Evolutionary conservation across 2,329 filamentous ascomycete genomes (phyloP).

Genomic region (Emmonsia crescens): DNA sequence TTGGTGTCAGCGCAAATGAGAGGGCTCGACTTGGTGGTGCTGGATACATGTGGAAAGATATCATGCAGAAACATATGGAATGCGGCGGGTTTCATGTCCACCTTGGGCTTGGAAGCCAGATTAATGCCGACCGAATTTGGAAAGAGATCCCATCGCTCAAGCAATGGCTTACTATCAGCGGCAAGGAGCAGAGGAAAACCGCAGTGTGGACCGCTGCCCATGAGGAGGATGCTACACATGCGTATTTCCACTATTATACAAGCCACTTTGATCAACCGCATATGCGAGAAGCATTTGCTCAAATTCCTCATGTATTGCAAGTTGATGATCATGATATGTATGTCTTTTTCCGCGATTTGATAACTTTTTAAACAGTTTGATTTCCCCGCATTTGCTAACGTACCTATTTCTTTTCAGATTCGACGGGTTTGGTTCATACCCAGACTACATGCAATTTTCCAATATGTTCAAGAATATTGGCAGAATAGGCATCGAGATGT

Average conservation of each 20-base stretch:
- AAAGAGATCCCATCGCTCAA: conserved; percentile 87
- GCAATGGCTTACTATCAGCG: conserved; percentile 89
- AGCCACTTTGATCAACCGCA: conserved; percentile 97
- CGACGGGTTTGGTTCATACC: conserved; percentile 93
- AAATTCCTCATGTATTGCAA: conserved; percentile 87
- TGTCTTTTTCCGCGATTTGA: conserved; percentile 33
- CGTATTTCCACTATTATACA: conserved; percentile 98
- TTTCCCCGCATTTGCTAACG: neutral
- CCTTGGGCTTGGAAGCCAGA: conserved; percentile 83
- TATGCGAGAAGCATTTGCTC: conserved; percentile 86
- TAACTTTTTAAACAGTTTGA: neutral
- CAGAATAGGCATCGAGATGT: conserved; percentile 92
- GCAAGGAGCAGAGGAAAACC: conserved; percentile 84
- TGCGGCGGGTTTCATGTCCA: conserved; percentile 94
- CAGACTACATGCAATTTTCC: conserved; percentile 95
- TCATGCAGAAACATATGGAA: conserved; percentile 92
- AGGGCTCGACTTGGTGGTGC: conserved; percentile 75
- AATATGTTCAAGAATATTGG: conserved; percentile 98
- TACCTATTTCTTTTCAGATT: conserved; percentile 51
- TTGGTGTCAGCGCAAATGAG: conserved; percentile 78
- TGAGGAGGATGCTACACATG: conserved; percentile 89
- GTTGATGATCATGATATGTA: conserved; percentile 97
- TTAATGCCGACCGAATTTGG: conserved; percentile 92
- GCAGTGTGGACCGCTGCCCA: conserved; percentile 87
- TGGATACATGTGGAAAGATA: conserved; percentile 98